Conservation (phyloP, 768 basidiomycete species). For the Mycena venus region DNA sequence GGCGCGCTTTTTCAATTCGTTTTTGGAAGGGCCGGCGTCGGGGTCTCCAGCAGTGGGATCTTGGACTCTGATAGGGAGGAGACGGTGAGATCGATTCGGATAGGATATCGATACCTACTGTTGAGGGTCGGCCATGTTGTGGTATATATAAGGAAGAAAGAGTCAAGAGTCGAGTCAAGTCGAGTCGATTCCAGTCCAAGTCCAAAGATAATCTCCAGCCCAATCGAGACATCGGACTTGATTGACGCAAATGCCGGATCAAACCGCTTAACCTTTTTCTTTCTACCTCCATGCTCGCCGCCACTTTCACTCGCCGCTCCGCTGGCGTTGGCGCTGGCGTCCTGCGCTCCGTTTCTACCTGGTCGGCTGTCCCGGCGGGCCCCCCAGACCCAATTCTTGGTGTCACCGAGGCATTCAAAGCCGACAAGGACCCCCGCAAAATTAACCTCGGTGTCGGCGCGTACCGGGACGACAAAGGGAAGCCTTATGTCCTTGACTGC, state of each 20-base stretch:
- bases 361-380: slow-evolving; percentile 87
- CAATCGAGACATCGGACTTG: neutral
- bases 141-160: slow-evolving; percentile 4
- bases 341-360: slow-evolving; percentile 72
- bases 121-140: slow-evolving; percentile 30
- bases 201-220: neutral
- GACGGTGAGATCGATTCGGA: neutral
- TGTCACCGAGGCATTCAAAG: slow-evolving; percentile 96
- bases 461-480: slow-evolving; percentile 94
- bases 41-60: slow-evolving; percentile 38
- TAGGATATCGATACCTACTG: slow-evolving; percentile 1
- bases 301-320: slow-evolving; percentile 66
- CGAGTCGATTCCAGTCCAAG: too few species aligned
- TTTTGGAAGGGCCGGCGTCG: slow-evolving; percentile 79
- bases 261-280: neutral
- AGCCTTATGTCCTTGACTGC: slow-evolving; percentile 91
- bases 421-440: slow-evolving; percentile 91
- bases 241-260: neutral
- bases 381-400: slow-evolving; percentile 96
- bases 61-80: neutral
- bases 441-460: slow-evolving; percentile 99
- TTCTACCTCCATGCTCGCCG: slow-evolving; percentile 58
- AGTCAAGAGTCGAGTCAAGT: slow-evolving; percentile 9
- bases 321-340: slow-evolving; percentile 51
- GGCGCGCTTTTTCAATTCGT: slow-evolving; percentile 90